Evolutionary conservation across 2,329 filamentous ascomycete species (phyloP).

Genomic region (Fusarium sp.): DNA sequence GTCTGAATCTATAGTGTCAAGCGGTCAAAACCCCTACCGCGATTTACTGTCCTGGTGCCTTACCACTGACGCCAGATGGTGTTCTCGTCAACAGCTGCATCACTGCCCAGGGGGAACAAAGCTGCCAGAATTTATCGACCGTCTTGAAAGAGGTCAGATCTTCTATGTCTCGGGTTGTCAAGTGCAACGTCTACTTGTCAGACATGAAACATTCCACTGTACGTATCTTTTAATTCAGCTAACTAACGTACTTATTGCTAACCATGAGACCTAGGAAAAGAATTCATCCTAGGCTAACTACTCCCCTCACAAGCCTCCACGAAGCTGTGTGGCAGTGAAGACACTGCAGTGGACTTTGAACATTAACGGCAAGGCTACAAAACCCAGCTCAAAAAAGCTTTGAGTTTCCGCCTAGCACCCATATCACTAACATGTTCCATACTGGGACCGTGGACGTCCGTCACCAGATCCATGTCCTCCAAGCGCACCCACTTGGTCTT

Average conservation of each 20-base stretch:
- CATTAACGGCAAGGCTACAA: too few species aligned
- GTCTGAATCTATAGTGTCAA: too few species aligned
- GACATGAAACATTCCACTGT: not conserved
- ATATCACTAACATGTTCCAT: too few species aligned
- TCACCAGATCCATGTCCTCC: conserved; percentile 74
- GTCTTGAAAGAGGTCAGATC: too few species aligned
- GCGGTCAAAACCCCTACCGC: too few species aligned
- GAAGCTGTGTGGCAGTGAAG: not conserved
- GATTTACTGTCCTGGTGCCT: too few species aligned
- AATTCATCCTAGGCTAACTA: not conserved
- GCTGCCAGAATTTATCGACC: too few species aligned
- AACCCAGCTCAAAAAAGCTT: too few species aligned
- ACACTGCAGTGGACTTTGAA: not conserved
- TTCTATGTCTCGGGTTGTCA: not conserved
- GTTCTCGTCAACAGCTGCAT: too few species aligned
- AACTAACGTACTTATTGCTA: not conserved
- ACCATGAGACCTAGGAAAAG: not conserved
- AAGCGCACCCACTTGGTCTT: conserved; percentile 71
- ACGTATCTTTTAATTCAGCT: not conserved
- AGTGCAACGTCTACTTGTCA: not conserved
- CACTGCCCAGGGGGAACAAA: too few species aligned
- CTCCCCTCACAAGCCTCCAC: not conserved
- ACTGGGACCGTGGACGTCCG: conserved; percentile 65
- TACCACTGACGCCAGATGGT: too few species aligned
- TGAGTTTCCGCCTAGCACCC: too few species aligned